These are phyloP conservation scores for Rhynchosporium graminicola DNA, from an alignment of 2,329 filamentous ascomycete species.

Conservation along the genomic window DNA sequence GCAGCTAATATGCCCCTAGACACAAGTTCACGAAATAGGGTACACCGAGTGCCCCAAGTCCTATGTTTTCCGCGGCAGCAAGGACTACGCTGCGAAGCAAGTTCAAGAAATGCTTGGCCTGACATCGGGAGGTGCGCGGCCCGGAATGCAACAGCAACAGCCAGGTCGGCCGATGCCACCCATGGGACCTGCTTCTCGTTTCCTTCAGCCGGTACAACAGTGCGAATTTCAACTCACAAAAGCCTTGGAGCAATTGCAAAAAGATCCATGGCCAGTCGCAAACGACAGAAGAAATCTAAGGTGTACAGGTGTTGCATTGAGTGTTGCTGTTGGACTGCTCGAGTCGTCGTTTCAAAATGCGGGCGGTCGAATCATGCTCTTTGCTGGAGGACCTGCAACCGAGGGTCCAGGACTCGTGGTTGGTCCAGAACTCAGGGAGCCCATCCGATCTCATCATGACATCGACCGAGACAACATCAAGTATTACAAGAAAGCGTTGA, in stretches of 20 bases:
- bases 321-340: constrained; percentile 87
- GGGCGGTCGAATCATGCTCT: constrained; percentile 94
- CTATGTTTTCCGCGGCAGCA: constrained; percentile 96
- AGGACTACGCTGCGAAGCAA: constrained; percentile 97
- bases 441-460: constrained; percentile 96
- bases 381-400: constrained; percentile 90
- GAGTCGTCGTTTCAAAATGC: constrained; percentile 96
- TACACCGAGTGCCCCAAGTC: constrained; percentile 98
- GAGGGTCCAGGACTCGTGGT: constrained; percentile 98
- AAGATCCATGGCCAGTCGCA: constrained; percentile 95
- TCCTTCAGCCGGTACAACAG: constrained; percentile 90
- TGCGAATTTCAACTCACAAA: constrained; percentile 98
- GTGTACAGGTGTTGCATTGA: constrained; percentile 94
- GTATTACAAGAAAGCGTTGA: constrained; percentile 98
- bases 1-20: constrained; percentile 49
- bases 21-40: constrained; percentile 95
- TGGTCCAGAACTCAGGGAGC: constrained; percentile 90
- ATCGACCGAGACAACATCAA: constrained; percentile 99
- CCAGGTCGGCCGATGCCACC: constrained; percentile 73
- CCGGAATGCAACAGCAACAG: constrained; percentile 66
- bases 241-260: constrained; percentile 90
- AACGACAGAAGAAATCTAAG: constrained; percentile 88
- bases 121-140: constrained; percentile 69
- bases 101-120: constrained; percentile 99
- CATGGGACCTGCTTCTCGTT: constrained; percentile 81